These are phyloP conservation scores for Lagenaria siceraria DNA, from an alignment of 306 rosid genomes.

Conservation along the genomic window DNA sequence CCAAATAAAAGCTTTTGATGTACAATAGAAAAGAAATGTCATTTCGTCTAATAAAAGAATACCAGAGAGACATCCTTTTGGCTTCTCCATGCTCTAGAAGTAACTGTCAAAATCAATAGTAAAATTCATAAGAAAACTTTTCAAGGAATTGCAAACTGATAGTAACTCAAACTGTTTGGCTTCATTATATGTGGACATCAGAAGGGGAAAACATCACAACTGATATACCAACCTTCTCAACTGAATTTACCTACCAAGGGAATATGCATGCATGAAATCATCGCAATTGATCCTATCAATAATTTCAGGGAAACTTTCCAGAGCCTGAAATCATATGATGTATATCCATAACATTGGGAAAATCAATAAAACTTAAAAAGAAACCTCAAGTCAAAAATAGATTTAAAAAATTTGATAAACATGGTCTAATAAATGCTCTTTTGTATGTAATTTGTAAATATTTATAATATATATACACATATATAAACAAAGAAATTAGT, in stretches of 20 bases:
- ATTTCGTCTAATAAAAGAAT: slow-evolving; percentile 6
- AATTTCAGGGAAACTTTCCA: slow-evolving; percentile 19
- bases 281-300: slow-evolving; percentile 25
- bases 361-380: background rate
- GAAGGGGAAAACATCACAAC: background rate
- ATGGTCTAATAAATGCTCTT: background rate
- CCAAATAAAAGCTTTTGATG: background rate
- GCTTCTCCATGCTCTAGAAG: slow-evolving; percentile 88
- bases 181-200: background rate
- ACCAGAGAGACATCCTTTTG: slow-evolving; percentile 70
- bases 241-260: slow-evolving; percentile 38
- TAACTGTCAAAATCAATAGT: slow-evolving; percentile 40
- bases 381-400: background rate
- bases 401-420: background rate
- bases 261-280: slow-evolving; percentile 58
- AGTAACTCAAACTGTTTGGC: background rate
- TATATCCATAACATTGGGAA: background rate
- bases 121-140: background rate
- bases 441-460: background rate
- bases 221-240: background rate
- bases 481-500: too few relatives aligned
- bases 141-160: background rate
- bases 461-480: too few relatives aligned
- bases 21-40: background rate
- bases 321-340: slow-evolving; percentile 35